phyloP scores from a whole-genome alignment of 2,329 filamentous ascomycete species.

The Remersonia thermophila region DNA sequence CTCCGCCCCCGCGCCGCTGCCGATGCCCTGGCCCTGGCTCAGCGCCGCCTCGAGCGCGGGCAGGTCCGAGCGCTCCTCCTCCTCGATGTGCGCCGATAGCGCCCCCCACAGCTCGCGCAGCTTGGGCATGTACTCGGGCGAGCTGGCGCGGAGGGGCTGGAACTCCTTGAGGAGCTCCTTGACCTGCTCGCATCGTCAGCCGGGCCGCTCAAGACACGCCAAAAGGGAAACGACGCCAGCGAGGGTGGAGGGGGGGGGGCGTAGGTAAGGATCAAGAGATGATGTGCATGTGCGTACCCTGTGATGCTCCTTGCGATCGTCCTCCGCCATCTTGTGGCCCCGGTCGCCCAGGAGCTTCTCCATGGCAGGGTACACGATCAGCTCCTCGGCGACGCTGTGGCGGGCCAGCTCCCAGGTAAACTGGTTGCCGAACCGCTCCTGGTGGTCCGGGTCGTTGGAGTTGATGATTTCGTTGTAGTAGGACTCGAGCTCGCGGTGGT shows the following conservation, averaged over 20 bases:
- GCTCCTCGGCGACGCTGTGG: slow-evolving; percentile 35
- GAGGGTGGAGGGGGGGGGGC: not conserved
- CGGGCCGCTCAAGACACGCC: too few species aligned
- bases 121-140: slow-evolving; percentile 30
- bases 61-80: slow-evolving; percentile 38
- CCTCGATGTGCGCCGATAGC: slow-evolving; percentile 34
- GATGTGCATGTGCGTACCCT: too few species aligned
- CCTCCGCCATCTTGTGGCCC: slow-evolving; percentile 32
- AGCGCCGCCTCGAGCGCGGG: slow-evolving; percentile 34
- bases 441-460: slow-evolving; percentile 24
- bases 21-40: slow-evolving; percentile 19
- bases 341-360: slow-evolving; percentile 31
- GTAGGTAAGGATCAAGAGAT: not conserved
- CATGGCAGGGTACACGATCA: slow-evolving; percentile 42
- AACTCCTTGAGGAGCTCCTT: slow-evolving; percentile 39
- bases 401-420: slow-evolving; percentile 38
- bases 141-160: slow-evolving; percentile 29
- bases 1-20: too few species aligned
- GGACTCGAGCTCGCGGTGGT: slow-evolving; percentile 21
- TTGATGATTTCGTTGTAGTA: slow-evolving; percentile 31
- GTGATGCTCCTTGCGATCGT: slow-evolving; percentile 35
- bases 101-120: slow-evolving; percentile 22
- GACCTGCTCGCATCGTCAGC: slow-evolving; percentile 26
- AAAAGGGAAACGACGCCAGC: too few species aligned
- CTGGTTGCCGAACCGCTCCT: slow-evolving; percentile 31